Percentiles rank a stretch among this genome's conserved stretches.
These are phyloP conservation scores for Phyllosticta paracitricarpa DNA, from an alignment of 2,329 filamentous ascomycete species.

Conservation along the genomic window DNA sequence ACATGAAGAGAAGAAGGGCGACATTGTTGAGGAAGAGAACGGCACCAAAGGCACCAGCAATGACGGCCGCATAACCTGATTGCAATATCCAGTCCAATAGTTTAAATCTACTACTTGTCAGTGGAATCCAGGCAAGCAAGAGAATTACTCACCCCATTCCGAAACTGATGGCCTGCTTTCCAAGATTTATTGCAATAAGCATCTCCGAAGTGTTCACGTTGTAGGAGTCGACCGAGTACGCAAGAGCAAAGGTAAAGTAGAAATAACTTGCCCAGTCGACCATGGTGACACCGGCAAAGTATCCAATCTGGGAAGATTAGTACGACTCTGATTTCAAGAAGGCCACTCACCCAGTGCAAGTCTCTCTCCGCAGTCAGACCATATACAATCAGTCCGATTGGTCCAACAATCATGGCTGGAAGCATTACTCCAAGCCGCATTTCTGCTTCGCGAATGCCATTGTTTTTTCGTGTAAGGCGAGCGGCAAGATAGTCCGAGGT, in stretches of 20 bases:
- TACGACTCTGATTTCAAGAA: conserved; percentile 11
- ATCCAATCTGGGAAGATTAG: conserved; percentile 25
- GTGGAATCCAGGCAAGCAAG: too few relatives aligned
- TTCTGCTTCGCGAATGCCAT: background rate
- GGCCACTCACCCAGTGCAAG: background rate
- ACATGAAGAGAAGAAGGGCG: conserved; percentile 24
- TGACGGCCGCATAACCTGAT: background rate
- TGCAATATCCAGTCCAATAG: background rate
- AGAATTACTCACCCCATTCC: conserved; percentile 16
- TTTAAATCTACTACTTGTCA: background rate
- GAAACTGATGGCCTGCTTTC: conserved; percentile 28
- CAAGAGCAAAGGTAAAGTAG: conserved; percentile 42
- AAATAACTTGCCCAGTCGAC: conserved; percentile 25
- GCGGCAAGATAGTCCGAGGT: background rate
- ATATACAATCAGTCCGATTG: conserved; percentile 16
- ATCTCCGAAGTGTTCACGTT: conserved; percentile 51
- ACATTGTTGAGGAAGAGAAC: conserved; percentile 26
- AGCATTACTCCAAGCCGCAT: conserved; percentile 19
- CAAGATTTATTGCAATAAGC: conserved; percentile 39
- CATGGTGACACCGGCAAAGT: conserved; percentile 28
- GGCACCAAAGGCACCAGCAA: conserved; percentile 18
- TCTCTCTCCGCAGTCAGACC: background rate
- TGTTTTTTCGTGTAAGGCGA: background rate
- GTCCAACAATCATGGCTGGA: conserved; percentile 25
- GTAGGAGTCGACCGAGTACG: conserved; percentile 52